These are phyloP conservation scores for Smallanthus sonchifolius DNA, from an alignment of 129 eudicot species.

Conservation along the genomic window DNA sequence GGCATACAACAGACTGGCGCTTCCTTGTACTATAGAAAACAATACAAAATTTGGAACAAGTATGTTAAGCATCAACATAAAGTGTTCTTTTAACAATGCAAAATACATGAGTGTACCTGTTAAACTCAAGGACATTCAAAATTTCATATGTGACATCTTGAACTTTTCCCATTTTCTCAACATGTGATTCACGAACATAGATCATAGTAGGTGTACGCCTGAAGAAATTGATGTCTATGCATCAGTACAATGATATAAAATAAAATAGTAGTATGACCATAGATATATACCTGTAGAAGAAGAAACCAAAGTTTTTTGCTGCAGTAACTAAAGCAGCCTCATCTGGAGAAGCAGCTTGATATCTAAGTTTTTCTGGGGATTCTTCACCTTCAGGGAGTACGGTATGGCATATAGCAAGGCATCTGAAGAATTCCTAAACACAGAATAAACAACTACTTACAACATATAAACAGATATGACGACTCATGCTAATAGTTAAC, in stretches of 20 bases:
- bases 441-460: conserved; percentile 14
- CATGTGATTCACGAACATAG: conserved; percentile 94
- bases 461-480: background rate
- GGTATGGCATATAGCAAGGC: conserved; percentile 99
- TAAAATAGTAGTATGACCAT: background rate
- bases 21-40: conserved; percentile 69
- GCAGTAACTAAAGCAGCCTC: conserved; percentile 96
- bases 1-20: conserved; percentile 98
- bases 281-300: conserved; percentile 68
- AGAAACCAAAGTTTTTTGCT: conserved; percentile 98
- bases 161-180: conserved; percentile 82
- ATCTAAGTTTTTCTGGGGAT: conserved; percentile 79
- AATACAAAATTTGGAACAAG: conserved; percentile 7
- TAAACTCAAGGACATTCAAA: conserved; percentile 88
- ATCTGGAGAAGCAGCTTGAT: conserved; percentile 99
- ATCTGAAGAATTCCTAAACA: conserved; percentile 91
- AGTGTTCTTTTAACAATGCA: background rate
- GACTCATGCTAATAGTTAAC: background rate
- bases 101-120: conserved; percentile 44
- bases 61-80: conserved; percentile 12
- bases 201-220: conserved; percentile 95
- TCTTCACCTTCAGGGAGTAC: conserved; percentile 99
- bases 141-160: conserved; percentile 83
- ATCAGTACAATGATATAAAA: conserved; percentile 9
- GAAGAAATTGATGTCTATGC: conserved; percentile 18